phyloP scores from a whole-genome alignment of 169 alveolate genomes.

The Plasmodium gaboni region DNA sequence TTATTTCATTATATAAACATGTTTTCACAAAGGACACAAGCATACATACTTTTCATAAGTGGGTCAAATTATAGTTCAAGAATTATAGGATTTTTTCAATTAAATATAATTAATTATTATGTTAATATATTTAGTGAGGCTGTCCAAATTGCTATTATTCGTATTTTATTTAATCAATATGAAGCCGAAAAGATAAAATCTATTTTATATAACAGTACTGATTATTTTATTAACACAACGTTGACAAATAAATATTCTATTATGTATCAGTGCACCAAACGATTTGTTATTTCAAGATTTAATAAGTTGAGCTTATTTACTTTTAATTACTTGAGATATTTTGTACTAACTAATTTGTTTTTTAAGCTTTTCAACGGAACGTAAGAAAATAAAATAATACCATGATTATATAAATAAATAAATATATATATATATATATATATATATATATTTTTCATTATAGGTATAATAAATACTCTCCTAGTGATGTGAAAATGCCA shows the following conservation, averaged over 20 bases:
- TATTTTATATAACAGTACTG: conserved; percentile 32
- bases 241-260: conserved; percentile 27
- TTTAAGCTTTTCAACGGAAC: conserved; percentile 38
- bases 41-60: conserved; percentile 26
- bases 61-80: conserved; percentile 35
- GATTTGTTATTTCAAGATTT: conserved; percentile 27
- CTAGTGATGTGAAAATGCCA: conserved; percentile 75
- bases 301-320: conserved; percentile 44
- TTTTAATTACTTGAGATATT: conserved; percentile 54
- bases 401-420: neutral
- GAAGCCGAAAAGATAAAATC: conserved; percentile 16
- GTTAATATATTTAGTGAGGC: conserved; percentile 29
- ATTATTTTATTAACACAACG: conserved; percentile 23
- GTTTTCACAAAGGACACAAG: conserved; percentile 54
- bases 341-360: conserved; percentile 48
- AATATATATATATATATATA: neutral
- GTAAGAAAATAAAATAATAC: conserved; percentile 15
- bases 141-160: conserved; percentile 19
- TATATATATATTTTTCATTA: neutral
- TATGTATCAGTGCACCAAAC: conserved; percentile 52
- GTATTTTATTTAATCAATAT: conserved; percentile 21
- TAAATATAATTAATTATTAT: conserved; percentile 57
- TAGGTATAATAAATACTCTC: conserved; percentile 63
- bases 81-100: conserved; percentile 39
- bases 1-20: conserved; percentile 53